phyloP scores from a whole-genome alignment of 495 filamentous ascomycete genomes.

The Xanthoparmelia taractica region DNA sequence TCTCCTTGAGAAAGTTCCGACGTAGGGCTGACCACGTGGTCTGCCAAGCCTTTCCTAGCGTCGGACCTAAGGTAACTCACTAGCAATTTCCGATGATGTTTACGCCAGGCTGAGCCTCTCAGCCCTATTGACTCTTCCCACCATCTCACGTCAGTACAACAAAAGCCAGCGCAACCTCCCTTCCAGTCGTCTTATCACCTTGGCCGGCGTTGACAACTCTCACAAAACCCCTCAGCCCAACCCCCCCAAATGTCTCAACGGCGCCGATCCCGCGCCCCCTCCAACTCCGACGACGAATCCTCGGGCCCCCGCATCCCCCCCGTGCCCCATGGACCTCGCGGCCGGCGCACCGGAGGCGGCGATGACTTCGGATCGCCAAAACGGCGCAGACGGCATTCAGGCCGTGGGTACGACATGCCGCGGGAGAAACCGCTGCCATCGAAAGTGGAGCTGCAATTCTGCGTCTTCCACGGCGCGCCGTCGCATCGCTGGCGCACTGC shows the following conservation, averaged over 20 bases:
- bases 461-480: slow-evolving; percentile 20
- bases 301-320: slow-evolving; percentile 15
- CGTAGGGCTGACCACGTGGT: neutral
- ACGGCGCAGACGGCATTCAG: slow-evolving; percentile 13
- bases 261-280: slow-evolving; percentile 17
- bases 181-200: neutral
- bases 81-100: neutral
- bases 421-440: slow-evolving; percentile 13
- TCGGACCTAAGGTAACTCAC: neutral
- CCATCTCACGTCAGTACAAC: neutral
- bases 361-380: slow-evolving; percentile 12
- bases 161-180: neutral
- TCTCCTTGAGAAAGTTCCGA: too few relatives aligned
- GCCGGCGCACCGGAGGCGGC: slow-evolving; percentile 12
- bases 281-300: slow-evolving; percentile 12
- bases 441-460: slow-evolving; percentile 21
- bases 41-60: neutral
- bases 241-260: slow-evolving; percentile 11
- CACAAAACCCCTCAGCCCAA: neutral
- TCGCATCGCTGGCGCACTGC: slow-evolving; percentile 20
- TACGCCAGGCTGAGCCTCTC: slow-evolving; percentile 2
- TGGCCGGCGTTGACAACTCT: neutral
- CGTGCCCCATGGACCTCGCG: slow-evolving; percentile 8
- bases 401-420: slow-evolving; percentile 16
- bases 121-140: neutral